A percentile compares a stretch with the other conserved stretches of the same genome.
Conservation (phyloP, 305 asterid genomes). For the Ilex paraguariensis region DNA sequence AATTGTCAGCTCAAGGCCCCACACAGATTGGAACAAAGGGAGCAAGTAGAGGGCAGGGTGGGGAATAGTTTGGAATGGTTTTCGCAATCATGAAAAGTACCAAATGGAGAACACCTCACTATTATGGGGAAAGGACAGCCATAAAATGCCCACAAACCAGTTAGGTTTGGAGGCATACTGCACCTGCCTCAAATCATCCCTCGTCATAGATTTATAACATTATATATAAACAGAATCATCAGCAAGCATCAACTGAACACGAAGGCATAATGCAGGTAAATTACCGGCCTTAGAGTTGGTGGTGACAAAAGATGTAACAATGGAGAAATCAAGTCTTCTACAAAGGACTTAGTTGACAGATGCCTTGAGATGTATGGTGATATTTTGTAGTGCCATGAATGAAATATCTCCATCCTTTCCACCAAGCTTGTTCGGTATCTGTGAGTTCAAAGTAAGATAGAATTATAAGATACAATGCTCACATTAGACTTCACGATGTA, state of each 20-base stretch:
- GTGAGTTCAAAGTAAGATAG: slow-evolving; percentile 21
- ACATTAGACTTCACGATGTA: too few species aligned
- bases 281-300: slow-evolving; percentile 86
- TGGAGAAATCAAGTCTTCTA: slow-evolving; percentile 76
- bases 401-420: slow-evolving; percentile 77
- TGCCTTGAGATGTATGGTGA: slow-evolving; percentile 85
- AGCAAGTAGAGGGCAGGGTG: too few species aligned
- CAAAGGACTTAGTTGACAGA: slow-evolving; percentile 71
- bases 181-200: too few species aligned
- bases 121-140: too few species aligned
- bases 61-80: too few species aligned
- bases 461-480: slow-evolving; percentile 1
- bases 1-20: too few species aligned
- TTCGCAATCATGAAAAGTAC: too few species aligned
- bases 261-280: slow-evolving; percentile 12
- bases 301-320: slow-evolving; percentile 88
- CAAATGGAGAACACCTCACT: too few species aligned
- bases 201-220: background rate
- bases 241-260: slow-evolving; percentile 15
- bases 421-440: slow-evolving; percentile 59
- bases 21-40: too few species aligned
- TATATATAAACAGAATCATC: background rate
- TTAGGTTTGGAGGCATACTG: too few species aligned
- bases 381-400: slow-evolving; percentile 68
- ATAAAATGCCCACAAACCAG: too few species aligned